These are phyloP conservation scores for Botrytis aclada DNA, from an alignment of 2,329 filamentous ascomycete species.

Conservation along the genomic window DNA sequence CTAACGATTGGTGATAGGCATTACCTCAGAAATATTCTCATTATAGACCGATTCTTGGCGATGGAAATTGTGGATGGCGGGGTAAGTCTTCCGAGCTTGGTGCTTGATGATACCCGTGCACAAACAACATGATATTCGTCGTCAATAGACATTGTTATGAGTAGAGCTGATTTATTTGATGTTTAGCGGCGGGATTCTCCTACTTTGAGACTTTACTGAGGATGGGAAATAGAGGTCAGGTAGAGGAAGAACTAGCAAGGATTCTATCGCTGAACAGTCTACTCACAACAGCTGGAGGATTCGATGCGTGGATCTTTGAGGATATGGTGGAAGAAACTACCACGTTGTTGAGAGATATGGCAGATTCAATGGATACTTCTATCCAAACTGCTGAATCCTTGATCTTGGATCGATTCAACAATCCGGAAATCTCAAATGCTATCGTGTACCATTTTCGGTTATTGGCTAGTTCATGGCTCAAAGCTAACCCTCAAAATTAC, in stretches of 20 bases:
- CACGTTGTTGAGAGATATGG: slow-evolving; percentile 62
- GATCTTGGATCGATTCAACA: slow-evolving; percentile 68
- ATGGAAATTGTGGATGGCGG: slow-evolving; percentile 97
- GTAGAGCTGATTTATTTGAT: slow-evolving; percentile 24
- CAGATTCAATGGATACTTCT: slow-evolving; percentile 48
- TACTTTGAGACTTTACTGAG: slow-evolving; percentile 86
- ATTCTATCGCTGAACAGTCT: slow-evolving; percentile 69
- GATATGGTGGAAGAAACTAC: slow-evolving; percentile 79
- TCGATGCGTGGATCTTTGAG: slow-evolving; percentile 67
- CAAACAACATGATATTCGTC: slow-evolving; percentile 15
- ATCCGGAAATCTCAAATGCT: slow-evolving; percentile 60
- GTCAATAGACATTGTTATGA: not conserved
- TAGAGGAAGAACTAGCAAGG: slow-evolving; percentile 69
- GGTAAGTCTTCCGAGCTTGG: slow-evolving; percentile 57
- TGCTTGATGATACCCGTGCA: slow-evolving; percentile 19
- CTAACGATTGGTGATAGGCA: slow-evolving; percentile 49
- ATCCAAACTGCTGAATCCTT: slow-evolving; percentile 52
- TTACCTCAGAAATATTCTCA: slow-evolving; percentile 81
- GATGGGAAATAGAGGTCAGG: slow-evolving; percentile 58
- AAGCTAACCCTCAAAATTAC: slow-evolving; percentile 67
- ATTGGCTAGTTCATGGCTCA: slow-evolving; percentile 81
- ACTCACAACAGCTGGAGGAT: slow-evolving; percentile 69
- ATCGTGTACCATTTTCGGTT: slow-evolving; percentile 86
- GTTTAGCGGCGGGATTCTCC: slow-evolving; percentile 79
- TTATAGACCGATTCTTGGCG: slow-evolving; percentile 83